Base-by-base conservation (phyloP, 495 filamentous ascomycete genomes). In the Penicillium longicatenatum region DNA sequence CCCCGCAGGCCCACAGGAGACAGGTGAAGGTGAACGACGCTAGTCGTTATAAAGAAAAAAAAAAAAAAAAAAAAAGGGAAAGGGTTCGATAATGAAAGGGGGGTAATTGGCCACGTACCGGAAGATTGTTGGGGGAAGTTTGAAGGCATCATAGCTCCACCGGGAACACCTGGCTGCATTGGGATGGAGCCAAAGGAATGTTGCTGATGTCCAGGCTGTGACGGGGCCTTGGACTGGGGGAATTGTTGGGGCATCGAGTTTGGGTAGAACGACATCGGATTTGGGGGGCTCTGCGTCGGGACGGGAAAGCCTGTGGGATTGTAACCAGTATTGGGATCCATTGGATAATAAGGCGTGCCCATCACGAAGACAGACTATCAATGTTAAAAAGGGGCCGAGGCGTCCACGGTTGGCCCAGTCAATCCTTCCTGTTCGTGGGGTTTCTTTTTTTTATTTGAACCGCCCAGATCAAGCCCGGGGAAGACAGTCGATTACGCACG, bases 271-370 rank as follows among this genome's bases (percentile, higher is more conserved):
- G 75, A 63, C 60, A 73, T 73, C 57, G 73, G 73, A 48, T 62
- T 71, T 53, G 62, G 68, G 64, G 68, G 71, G 62, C 66, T 74
- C 52, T 73, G 74, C 37, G 70, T 68, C 57, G 71, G 66, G 57
- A 73, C 70, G 62, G 76, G 71, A 69, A 68, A 76, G 50, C 66
- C 71, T 47, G 70, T 57, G 52, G 73, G 71, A 69, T 39, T 39
- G 37, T 73, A 78, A 58, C 70, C 74, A 65, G 69, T 61, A 63
- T 78, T 78, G 57, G 72, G 68, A 57, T 78, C 75, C 76, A 79
- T 79, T 47, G 63, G 70, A 64, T 67, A 57, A 46, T 58, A 62
- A 52, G 60, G 58, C 9, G 46, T 45, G 50, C 57, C 54, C 55
- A 61, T 61, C 61, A 55, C 47, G 48, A 51, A 21, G 35, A 35